Conservation (phyloP, 352 stramenopile genomes). For the Phytophthora meadii region DNA sequence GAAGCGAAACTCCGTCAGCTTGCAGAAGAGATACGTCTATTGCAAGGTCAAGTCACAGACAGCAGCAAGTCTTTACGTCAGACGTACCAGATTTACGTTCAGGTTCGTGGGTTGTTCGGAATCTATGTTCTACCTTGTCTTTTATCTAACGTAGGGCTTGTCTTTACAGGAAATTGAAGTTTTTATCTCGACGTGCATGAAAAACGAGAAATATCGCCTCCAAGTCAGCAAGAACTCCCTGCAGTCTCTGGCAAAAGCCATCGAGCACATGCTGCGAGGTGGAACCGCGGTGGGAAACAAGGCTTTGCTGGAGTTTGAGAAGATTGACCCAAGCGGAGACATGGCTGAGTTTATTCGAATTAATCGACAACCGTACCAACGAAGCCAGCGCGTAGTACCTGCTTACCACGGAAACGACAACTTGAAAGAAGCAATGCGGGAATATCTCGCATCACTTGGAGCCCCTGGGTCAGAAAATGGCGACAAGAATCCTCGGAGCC, state of each 20-base stretch:
- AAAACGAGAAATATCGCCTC: constrained; percentile 87
- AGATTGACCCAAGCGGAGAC: constrained; percentile 62
- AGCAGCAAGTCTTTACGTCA: constrained; percentile 49
- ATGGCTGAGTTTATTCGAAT: constrained; percentile 69
- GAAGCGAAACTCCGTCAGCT: constrained; percentile 61
- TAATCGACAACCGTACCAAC: constrained; percentile 57
- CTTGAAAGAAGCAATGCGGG: constrained; percentile 62
- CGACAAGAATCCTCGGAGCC: constrained; percentile 22
- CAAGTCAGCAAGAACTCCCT: constrained; percentile 85
- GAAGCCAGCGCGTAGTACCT: constrained; percentile 52
- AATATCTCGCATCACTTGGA: constrained; percentile 47
- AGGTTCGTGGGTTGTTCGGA: constrained; percentile 46
- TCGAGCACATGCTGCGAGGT: constrained; percentile 67
- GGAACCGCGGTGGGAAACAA: constrained; percentile 43
- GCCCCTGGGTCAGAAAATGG: constrained; percentile 19
- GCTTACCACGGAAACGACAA: constrained; percentile 54
- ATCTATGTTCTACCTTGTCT: background rate
- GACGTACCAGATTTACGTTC: constrained; percentile 61
- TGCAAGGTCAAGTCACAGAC: constrained; percentile 43
- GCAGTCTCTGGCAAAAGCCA: constrained; percentile 69
- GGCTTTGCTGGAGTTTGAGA: constrained; percentile 51
- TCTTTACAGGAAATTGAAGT: constrained; percentile 69
- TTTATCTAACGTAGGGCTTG: no score
- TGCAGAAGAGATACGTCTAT: constrained; percentile 49
- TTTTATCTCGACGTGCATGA: constrained; percentile 81